phyloP scores from a whole-genome alignment of 2,329 filamentous ascomycete species.

The Colletotrichum sp. region DNA sequence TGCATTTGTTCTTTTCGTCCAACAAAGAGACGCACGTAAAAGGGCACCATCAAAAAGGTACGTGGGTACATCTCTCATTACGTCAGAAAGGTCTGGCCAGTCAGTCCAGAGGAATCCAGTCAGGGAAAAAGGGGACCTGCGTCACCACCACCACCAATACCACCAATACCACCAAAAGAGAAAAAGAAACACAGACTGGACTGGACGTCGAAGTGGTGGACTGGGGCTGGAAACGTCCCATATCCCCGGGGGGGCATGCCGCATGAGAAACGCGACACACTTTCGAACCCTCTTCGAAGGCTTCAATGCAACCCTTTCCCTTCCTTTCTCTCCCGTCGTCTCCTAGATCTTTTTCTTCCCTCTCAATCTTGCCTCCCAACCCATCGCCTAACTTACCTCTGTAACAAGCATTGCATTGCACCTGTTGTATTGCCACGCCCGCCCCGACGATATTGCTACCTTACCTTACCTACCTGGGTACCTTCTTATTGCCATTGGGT shows the following conservation, averaged over 20 bases:
- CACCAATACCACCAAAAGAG: not conserved
- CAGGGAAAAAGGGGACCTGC: conserved; percentile 18
- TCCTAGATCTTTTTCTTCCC: not conserved
- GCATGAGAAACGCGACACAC: conserved; percentile 21
- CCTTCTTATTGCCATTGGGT: not conserved
- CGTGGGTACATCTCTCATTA: not conserved
- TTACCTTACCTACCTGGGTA: not conserved
- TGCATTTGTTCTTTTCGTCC: not conserved
- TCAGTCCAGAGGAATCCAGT: not conserved
- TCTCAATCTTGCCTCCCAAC: not conserved
- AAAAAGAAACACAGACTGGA: not conserved
- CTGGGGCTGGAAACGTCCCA: conserved; percentile 17
- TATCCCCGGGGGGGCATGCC: not conserved
- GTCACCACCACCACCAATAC: not conserved
- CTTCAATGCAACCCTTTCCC: conserved; percentile 13
- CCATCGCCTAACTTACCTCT: not conserved
- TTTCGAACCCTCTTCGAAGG: conserved; percentile 16
- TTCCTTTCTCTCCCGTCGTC: not conserved
- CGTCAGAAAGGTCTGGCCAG: conserved; percentile 5
- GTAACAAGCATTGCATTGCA: not conserved
- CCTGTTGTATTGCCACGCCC: not conserved
- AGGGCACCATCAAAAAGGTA: not conserved
- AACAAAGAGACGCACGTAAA: not conserved
- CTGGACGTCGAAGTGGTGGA: not conserved
- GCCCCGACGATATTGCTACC: not conserved